Evolutionary conservation across 768 basidiomycete species (phyloP).

Genomic region (Termitomyces sp.): DNA sequence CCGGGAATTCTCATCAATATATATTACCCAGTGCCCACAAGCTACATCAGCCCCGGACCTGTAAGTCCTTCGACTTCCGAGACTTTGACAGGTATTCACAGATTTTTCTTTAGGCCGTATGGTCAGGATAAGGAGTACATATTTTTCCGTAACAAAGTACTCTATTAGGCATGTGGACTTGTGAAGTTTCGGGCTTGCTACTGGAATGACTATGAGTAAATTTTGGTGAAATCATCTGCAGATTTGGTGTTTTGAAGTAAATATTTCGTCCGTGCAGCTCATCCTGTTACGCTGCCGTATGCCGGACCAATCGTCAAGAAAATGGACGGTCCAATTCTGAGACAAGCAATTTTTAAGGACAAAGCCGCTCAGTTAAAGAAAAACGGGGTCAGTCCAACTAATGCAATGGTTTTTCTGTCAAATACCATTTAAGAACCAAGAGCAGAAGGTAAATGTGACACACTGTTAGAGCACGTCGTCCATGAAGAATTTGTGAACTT

Average conservation of each 20-base stretch:
- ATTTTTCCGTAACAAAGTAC: background rate
- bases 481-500: too few relatives aligned
- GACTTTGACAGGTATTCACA: background rate
- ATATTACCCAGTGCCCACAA: slow-evolving; percentile 20
- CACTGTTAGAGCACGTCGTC: too few relatives aligned
- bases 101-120: slow-evolving; percentile 14
- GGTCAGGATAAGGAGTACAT: slow-evolving; percentile 14
- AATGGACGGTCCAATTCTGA: background rate
- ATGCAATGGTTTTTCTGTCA: too few relatives aligned
- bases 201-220: background rate
- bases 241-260: background rate
- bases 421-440: too few relatives aligned
- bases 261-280: background rate
- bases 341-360: too few relatives aligned
- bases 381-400: too few relatives aligned
- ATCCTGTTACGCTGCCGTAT: background rate
- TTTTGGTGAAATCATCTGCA: background rate
- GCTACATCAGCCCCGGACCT: slow-evolving; percentile 21
- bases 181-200: background rate
- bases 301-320: background rate
- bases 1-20: slow-evolving; percentile 21
- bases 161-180: background rate
- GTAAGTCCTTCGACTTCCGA: slow-evolving; percentile 11
- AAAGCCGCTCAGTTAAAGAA: too few relatives aligned
- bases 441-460: too few relatives aligned